These are phyloP conservation scores for Fusarium euwallaceae DNA, from an alignment of 2,329 filamentous ascomycete species.

Conservation along the genomic window DNA sequence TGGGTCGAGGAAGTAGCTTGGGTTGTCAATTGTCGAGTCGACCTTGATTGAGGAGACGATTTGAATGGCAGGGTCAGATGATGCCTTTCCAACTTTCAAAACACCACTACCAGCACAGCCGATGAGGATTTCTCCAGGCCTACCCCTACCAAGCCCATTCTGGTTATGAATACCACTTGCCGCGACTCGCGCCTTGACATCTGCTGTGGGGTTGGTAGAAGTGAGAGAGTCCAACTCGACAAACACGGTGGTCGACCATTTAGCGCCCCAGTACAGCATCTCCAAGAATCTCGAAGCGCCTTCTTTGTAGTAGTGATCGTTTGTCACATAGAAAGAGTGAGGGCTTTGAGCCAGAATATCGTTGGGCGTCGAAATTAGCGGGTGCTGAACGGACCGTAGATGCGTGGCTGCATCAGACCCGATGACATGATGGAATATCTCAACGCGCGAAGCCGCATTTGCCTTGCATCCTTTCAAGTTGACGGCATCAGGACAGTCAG, in stretches of 20 bases:
- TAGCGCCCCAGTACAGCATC: conserved; percentile 54
- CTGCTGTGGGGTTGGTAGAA: conserved; percentile 38
- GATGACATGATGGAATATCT: conserved; percentile 68
- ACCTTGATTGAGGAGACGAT: conserved; percentile 55
- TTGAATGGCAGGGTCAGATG: conserved; percentile 26
- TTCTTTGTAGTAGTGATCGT: conserved; percentile 68
- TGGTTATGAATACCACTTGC: conserved; percentile 63
- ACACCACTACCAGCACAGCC: conserved; percentile 59
- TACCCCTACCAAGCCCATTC: conserved; percentile 67
- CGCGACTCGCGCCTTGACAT: conserved; percentile 55
- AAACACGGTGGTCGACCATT: conserved; percentile 65
- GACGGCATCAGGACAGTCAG: conserved; percentile 42
- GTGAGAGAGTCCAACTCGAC: conserved; percentile 52
- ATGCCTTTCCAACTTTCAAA: conserved; percentile 58
- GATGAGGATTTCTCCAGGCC: conserved; percentile 58
- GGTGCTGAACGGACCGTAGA: conserved; percentile 66
- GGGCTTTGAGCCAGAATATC: conserved; percentile 65
- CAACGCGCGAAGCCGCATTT: conserved; percentile 65
- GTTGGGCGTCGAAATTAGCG: conserved; percentile 69
- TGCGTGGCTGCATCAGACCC: conserved; percentile 58
- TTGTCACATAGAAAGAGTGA: conserved; percentile 68
- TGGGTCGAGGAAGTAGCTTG: conserved; percentile 68
- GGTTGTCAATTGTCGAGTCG: conserved; percentile 67
- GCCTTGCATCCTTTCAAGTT: conserved; percentile 27
- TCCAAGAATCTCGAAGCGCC: conserved; percentile 63